phyloP scores from a whole-genome alignment of 169 alveolate genomes.

The Plasmodium gonderi region DNA sequence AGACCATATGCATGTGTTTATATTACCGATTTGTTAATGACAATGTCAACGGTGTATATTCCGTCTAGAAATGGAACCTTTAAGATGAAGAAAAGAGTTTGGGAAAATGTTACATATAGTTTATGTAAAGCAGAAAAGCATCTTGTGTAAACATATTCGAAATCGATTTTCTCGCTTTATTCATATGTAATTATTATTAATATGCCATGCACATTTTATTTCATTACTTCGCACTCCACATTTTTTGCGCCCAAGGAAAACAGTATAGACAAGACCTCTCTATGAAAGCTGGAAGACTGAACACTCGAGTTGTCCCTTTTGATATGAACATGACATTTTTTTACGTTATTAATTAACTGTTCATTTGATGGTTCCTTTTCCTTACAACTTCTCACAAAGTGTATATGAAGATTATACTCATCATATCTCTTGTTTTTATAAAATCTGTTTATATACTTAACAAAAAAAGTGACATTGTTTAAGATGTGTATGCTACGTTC shows the following conservation, averaged over 20 bases:
- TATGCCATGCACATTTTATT: neutral
- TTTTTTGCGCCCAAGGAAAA: slow-evolving; percentile 20
- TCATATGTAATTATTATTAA: neutral
- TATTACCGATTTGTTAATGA: slow-evolving; percentile 34
- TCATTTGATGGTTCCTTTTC: slow-evolving; percentile 3
- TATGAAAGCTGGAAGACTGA: slow-evolving; percentile 51
- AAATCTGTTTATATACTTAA: slow-evolving; percentile 55
- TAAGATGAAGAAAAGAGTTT: neutral
- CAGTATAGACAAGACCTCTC: slow-evolving; percentile 37
- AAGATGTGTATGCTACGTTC: slow-evolving; percentile 33
- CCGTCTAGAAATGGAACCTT: slow-evolving; percentile 74
- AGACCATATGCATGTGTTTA: neutral
- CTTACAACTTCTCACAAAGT: neutral
- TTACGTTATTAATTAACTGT: slow-evolving; percentile 28
- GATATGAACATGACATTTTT: slow-evolving; percentile 1
- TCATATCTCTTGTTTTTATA: slow-evolving; percentile 18
- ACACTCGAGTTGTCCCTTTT: neutral
- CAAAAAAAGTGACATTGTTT: slow-evolving; percentile 45
- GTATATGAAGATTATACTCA: slow-evolving; percentile 23
- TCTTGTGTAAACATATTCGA: neutral
- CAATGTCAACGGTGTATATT: slow-evolving; percentile 60
- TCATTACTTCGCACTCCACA: slow-evolving; percentile 56
- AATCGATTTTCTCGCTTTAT: neutral
- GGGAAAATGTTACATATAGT: neutral
- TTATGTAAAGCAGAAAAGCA: neutral